phyloP scores from a whole-genome alignment of 176 grass and related monocot genomes.

The Zoysia japonica region DNA sequence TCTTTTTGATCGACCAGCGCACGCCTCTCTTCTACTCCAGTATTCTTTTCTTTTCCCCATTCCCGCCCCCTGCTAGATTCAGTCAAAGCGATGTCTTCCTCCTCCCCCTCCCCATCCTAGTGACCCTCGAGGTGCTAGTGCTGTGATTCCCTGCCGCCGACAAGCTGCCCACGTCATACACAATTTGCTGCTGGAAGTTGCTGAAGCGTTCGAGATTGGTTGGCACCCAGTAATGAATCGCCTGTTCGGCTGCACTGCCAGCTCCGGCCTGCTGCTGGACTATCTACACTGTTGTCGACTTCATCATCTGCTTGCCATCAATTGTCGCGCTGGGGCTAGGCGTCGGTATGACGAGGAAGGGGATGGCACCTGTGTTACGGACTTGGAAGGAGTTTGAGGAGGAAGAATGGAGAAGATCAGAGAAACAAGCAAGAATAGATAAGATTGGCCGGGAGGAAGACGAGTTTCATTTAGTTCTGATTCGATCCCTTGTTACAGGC shows the following conservation, averaged over 20 bases:
- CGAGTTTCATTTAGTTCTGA: too few relatives aligned
- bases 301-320: conserved; percentile 39
- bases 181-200: conserved; percentile 27
- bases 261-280: conserved; percentile 43
- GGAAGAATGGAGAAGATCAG: too few relatives aligned
- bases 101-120: conserved; percentile 30
- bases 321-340: background rate
- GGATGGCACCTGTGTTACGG: conserved; percentile 38
- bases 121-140: conserved; percentile 14
- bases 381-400: too few relatives aligned
- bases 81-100: conserved; percentile 46
- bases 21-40: too few relatives aligned
- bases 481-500: too few relatives aligned
- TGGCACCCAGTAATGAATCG: conserved; percentile 56
- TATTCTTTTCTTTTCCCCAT: too few relatives aligned
- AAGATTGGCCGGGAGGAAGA: too few relatives aligned
- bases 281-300: conserved; percentile 65
- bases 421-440: too few relatives aligned
- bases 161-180: background rate
- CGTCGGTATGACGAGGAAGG: conserved; percentile 55
- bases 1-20: too few relatives aligned
- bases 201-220: conserved; percentile 45
- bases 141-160: conserved; percentile 35
- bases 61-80: conserved; percentile 34
- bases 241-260: conserved; percentile 25